Conservation (phyloP, 2,329 filamentous ascomycete species). For the Pestalotiopsis sp. region DNA sequence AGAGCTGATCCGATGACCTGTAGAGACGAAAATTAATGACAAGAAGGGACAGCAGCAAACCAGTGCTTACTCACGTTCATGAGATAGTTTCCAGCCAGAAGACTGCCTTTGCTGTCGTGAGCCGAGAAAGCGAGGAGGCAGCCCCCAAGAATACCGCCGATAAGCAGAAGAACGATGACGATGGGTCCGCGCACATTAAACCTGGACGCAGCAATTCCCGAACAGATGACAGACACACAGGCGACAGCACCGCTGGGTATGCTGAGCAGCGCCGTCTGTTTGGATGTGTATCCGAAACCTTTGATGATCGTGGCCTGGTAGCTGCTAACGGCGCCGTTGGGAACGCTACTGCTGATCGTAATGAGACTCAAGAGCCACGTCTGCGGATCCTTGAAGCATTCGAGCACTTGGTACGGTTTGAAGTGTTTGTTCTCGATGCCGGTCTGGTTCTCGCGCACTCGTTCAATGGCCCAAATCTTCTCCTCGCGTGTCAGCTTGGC, state of each 20-base stretch:
- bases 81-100: slow-evolving; percentile 46
- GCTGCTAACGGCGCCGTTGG: slow-evolving; percentile 43
- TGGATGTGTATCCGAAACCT: slow-evolving; percentile 43
- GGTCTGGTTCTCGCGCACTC: slow-evolving; percentile 28
- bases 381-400: slow-evolving; percentile 27
- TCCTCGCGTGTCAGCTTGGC: slow-evolving; percentile 25
- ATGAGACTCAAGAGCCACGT: slow-evolving; percentile 26
- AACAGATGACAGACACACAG: slow-evolving; percentile 40
- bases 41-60: background rate
- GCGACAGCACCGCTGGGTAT: slow-evolving; percentile 45
- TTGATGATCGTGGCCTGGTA: slow-evolving; percentile 45
- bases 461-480: slow-evolving; percentile 27
- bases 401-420: slow-evolving; percentile 24
- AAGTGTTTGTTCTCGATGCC: slow-evolving; percentile 31
- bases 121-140: slow-evolving; percentile 41
- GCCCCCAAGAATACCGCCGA: slow-evolving; percentile 49
- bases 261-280: slow-evolving; percentile 44
- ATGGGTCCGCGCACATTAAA: slow-evolving; percentile 41
- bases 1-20: slow-evolving; percentile 41
- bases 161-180: slow-evolving; percentile 41
- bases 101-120: slow-evolving; percentile 37
- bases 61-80: slow-evolving; percentile 32
- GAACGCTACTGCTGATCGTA: slow-evolving; percentile 23
- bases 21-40: background rate
- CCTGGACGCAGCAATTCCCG: slow-evolving; percentile 39